Percentiles rank a stretch among this genome's conserved stretches.
Conservation (phyloP, 805 yeast species). For the Lipomyces kockii region DNA sequence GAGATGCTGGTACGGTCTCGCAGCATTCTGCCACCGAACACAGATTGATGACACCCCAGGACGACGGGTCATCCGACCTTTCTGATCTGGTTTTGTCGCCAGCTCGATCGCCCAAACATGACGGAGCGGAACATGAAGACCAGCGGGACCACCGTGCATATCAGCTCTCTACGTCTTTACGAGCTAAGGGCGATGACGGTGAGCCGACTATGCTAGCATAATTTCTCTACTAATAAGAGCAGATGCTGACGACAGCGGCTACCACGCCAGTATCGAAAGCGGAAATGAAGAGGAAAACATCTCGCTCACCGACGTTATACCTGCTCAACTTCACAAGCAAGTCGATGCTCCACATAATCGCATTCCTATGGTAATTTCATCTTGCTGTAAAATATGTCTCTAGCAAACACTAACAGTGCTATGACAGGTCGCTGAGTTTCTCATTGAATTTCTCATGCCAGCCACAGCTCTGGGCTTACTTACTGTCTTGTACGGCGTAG, state of each 20-base stretch:
- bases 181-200: background rate
- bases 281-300: background rate
- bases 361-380: background rate
- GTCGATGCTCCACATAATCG: background rate
- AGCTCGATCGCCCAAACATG: background rate
- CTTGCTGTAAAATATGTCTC: background rate
- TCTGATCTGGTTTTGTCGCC: background rate
- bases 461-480: background rate
- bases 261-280: constrained; percentile 3
- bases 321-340: background rate
- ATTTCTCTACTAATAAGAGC: background rate
- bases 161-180: background rate
- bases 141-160: background rate
- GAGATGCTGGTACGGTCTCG: background rate
- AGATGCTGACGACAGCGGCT: constrained; percentile 5
- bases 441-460: constrained; percentile 1
- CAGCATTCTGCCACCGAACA: background rate
- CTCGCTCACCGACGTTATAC: background rate
- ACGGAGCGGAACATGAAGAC: background rate
- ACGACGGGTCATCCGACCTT: background rate
- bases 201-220: background rate
- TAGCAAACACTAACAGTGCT: background rate
- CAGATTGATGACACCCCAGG: background rate
- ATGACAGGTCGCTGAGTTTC: background rate
- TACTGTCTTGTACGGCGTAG: background rate